phyloP scores from a whole-genome alignment of 192 early-diverging fungal species.

The Backusella mclennaniae region DNA sequence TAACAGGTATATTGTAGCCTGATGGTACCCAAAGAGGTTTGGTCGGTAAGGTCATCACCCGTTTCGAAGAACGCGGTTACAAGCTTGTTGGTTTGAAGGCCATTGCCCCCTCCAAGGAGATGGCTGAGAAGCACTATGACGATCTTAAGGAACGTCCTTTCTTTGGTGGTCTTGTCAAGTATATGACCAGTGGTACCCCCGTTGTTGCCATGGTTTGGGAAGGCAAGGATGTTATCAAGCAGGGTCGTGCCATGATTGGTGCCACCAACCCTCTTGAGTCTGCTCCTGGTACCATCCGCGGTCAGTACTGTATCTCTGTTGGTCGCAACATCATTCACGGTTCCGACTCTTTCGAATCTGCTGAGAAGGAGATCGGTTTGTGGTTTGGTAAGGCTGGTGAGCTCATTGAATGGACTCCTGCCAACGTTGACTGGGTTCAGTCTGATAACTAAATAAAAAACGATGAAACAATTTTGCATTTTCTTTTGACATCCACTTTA shows the following conservation, averaged over 20 bases:
- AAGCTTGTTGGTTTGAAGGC: slow-evolving; percentile 88
- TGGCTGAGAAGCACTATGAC: slow-evolving; percentile 86
- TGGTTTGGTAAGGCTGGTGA: slow-evolving; percentile 70
- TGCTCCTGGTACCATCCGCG: slow-evolving; percentile 88
- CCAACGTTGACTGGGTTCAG: slow-evolving; percentile 68
- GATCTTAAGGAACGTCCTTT: slow-evolving; percentile 85
- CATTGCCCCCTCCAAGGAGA: slow-evolving; percentile 53
- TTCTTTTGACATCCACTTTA: background rate
- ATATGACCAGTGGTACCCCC: slow-evolving; percentile 90
- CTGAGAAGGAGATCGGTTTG: slow-evolving; percentile 74
- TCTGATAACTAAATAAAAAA: slow-evolving; percentile 61
- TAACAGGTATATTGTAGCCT: slow-evolving; percentile 43
- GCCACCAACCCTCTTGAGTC: slow-evolving; percentile 90
- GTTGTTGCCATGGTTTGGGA: slow-evolving; percentile 87
- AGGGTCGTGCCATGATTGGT: slow-evolving; percentile 86
- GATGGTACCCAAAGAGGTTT: slow-evolving; percentile 87
- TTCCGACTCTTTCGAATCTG: slow-evolving; percentile 82
- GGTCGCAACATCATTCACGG: slow-evolving; percentile 88
- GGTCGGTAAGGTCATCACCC: slow-evolving; percentile 80
- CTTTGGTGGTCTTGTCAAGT: slow-evolving; percentile 85
- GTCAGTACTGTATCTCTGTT: slow-evolving; percentile 75
- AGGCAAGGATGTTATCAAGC: slow-evolving; percentile 82
- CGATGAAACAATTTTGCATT: background rate
- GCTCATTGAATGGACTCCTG: slow-evolving; percentile 59
- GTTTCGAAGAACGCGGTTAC: slow-evolving; percentile 90